These are phyloP conservation scores for Mariannaea sp. DNA, from an alignment of 2,329 filamentous ascomycete genomes.

Conservation along the genomic window DNA sequence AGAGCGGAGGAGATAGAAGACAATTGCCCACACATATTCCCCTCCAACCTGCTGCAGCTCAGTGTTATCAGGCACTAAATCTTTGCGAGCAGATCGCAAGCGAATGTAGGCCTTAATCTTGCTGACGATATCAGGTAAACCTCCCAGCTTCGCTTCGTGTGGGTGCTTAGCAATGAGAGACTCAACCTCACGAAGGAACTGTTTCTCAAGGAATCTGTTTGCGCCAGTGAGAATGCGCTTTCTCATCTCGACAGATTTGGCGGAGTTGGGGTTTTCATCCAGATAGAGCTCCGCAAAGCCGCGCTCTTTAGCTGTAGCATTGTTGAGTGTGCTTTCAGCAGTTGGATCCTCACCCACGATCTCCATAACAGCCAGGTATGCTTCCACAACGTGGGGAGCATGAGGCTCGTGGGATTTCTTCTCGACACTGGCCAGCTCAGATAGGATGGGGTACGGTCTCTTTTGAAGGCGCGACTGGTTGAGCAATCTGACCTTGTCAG, in stretches of 20 bases:
- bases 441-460: constrained; percentile 72
- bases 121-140: constrained; percentile 83
- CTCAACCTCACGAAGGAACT: constrained; percentile 80
- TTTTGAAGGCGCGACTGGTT: constrained; percentile 73
- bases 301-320: constrained; percentile 73
- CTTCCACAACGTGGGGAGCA: constrained; percentile 75
- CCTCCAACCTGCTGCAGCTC: constrained; percentile 79
- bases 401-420: constrained; percentile 70
- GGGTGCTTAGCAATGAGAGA: constrained; percentile 79
- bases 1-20: constrained; percentile 88
- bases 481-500: constrained; percentile 77
- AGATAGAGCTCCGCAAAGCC: constrained; percentile 78
- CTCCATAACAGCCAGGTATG: constrained; percentile 79
- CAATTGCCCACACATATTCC: constrained; percentile 90
- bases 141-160: constrained; percentile 85
- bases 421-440: constrained; percentile 77
- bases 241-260: constrained; percentile 67
- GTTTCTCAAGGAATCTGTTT: constrained; percentile 76
- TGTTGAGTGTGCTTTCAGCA: constrained; percentile 61
- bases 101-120: constrained; percentile 93
- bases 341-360: constrained; percentile 76
- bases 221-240: constrained; percentile 82
- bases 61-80: constrained; percentile 79
- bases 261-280: constrained; percentile 71
- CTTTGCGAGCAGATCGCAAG: constrained; percentile 77